Base-by-base conservation (phyloP, 208 protist genomes). In the Crithidia bombi region DNA sequence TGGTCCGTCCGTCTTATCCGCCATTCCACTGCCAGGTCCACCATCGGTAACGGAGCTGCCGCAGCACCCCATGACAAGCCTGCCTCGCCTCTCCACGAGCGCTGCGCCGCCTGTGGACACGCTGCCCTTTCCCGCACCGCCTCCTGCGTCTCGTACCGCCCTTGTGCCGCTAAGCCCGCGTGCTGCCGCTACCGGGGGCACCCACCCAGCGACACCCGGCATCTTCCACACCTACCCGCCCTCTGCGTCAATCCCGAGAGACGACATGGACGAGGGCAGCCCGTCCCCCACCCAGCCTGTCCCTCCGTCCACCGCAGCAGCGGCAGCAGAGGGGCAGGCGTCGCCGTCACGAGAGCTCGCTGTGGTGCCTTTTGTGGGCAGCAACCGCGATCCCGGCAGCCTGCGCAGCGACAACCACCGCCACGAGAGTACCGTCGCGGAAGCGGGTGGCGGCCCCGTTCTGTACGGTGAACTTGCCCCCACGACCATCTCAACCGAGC, bases 381-480 rank as follows among this genome's bases (percentile, higher is more conserved):
- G 50, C 59, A 67, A 39, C 44, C 32, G 32, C n/a, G 44, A 32
- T n/a, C 59, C 41, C 3, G 41, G 41, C 41, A 51, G 36, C 28
- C 5, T 43, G 3, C 57, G 26, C 17, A 5, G 28, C 21, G 35
- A n/a, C 43, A 41, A 15, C 4, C 35, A 54, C 41, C 21, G 32
- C 59, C 33, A 17, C 30, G 7, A n/a, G 30, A 39, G 11, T 17
- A 56, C 36, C 11, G n/a, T 46, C 26, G 26, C 35, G 5, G 30
- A 28, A 5, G 44, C 2, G 44, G 33, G 19, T 21, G 26, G 21
- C 25, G 38, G 14, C 21, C n/a, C 26, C 30, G 25, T 62, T 15
- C 15, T 32, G n/a, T 75, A 75, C 25, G 63, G 46, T 3, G 58
- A 63, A 36, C 46, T 76, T 55, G 71, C 71, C 35, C 62, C 71